Conservation (phyloP, 164 flowering plant species). For the Brasenia schreberi region DNA sequence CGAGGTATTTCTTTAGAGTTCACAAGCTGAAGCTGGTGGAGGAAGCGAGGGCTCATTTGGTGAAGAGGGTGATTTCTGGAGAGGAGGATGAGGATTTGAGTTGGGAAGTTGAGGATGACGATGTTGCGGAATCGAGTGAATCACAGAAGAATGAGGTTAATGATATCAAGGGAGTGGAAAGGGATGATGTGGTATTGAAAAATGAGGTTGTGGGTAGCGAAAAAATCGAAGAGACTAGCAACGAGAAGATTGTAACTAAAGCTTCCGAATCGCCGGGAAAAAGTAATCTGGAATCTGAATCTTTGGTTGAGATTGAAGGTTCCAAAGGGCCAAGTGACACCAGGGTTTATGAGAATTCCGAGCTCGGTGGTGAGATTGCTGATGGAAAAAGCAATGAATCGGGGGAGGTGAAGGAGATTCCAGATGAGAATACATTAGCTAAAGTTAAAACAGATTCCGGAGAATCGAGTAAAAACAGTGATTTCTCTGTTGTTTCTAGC, state of each 20-base stretch:
- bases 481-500: constrained; percentile 50
- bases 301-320: not conserved
- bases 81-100: constrained; percentile 77
- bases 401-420: not conserved
- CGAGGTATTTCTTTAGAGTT: constrained; percentile 55
- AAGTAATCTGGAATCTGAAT: not conserved
- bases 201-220: not conserved
- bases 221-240: not conserved
- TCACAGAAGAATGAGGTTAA: constrained; percentile 2
- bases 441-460: constrained; percentile 28
- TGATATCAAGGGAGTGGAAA: not conserved
- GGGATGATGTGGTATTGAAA: not conserved
- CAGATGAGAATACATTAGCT: constrained; percentile 12
- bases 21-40: constrained; percentile 54
- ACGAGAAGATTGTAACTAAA: not conserved
- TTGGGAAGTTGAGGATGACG: constrained; percentile 81
- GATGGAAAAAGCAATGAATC: not conserved
- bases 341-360: not conserved
- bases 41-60: constrained; percentile 59
- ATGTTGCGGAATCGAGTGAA: constrained; percentile 6
- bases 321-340: not conserved
- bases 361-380: not conserved
- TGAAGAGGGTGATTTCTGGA: constrained; percentile 51
- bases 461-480: constrained; percentile 41
- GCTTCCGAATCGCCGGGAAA: not conserved